phyloP scores from a whole-genome alignment of 352 stramenopile species.

The Pelagophyceae sp. region DNA sequence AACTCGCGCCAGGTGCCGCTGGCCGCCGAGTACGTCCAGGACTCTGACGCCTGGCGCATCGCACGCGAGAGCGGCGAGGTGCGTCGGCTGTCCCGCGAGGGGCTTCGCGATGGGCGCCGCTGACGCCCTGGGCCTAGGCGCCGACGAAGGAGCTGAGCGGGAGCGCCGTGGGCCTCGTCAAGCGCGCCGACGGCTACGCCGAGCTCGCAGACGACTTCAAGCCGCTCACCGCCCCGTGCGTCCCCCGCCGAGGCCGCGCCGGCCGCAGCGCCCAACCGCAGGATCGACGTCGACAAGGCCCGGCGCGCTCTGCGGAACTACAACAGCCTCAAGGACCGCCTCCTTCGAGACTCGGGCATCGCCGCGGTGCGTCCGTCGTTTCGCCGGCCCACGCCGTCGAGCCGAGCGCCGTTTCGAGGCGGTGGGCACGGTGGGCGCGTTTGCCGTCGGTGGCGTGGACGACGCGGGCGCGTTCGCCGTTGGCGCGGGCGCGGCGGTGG shows the following conservation, averaged over 20 bases:
- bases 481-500: neutral
- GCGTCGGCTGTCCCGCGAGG: no score
- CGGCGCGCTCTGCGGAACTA: neutral
- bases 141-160: neutral
- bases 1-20: no score
- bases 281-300: neutral
- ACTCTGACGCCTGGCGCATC: neutral
- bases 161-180: neutral
- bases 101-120: no score
- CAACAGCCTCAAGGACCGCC: neutral
- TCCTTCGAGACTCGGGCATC: neutral
- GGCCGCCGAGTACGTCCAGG: neutral
- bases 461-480: constrained; percentile 5
- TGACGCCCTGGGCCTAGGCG: neutral
- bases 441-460: neutral
- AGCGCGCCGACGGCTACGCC: neutral
- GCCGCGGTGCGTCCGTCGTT: no score
- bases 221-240: no score
- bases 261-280: no score
- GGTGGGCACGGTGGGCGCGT: neutral
- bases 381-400: no score
- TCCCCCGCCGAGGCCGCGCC: no score
- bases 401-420: no score
- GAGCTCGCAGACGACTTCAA: neutral
- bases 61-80: neutral